Evolutionary conservation across 805 yeast species (phyloP).

Genomic region (Yamadazyma akitaensis): DNA sequence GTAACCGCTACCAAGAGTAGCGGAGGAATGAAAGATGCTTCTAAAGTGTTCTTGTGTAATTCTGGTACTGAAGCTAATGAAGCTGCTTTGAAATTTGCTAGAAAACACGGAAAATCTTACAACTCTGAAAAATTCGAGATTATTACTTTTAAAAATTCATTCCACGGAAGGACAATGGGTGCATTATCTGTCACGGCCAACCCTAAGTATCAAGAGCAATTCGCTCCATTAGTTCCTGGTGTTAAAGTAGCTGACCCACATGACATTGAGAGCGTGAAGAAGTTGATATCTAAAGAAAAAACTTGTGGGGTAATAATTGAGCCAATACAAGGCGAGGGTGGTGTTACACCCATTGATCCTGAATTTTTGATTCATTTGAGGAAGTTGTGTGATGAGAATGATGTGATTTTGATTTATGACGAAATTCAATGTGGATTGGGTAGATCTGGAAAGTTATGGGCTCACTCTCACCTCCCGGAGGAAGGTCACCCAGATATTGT

Average conservation of each 20-base stretch:
- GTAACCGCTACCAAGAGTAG: slow-evolving; percentile 63
- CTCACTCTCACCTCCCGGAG: slow-evolving; percentile 69
- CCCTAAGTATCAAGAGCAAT: slow-evolving; percentile 89
- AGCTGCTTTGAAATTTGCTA: slow-evolving; percentile 60
- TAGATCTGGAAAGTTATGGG: slow-evolving; percentile 91
- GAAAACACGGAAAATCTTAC: slow-evolving; percentile 69
- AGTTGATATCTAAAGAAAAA: slow-evolving; percentile 50
- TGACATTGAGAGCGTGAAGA: slow-evolving; percentile 57
- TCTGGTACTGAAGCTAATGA: slow-evolving; percentile 62
- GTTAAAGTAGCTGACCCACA: slow-evolving; percentile 64
- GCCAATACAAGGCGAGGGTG: slow-evolving; percentile 99
- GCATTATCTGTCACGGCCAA: slow-evolving; percentile 90
- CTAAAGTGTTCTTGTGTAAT: slow-evolving; percentile 63
- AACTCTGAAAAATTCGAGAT: slow-evolving; percentile 62
- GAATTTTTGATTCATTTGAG: slow-evolving; percentile 68
- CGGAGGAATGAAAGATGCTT: slow-evolving; percentile 81
- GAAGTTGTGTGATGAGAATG: slow-evolving; percentile 60
- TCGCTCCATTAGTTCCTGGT: slow-evolving; percentile 89
- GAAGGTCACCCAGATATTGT: slow-evolving; percentile 93
- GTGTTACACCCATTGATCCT: slow-evolving; percentile 64
- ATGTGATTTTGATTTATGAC: slow-evolving; percentile 81
- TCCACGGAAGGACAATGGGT: slow-evolving; percentile 96
- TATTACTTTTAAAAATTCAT: slow-evolving; percentile 82
- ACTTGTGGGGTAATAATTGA: slow-evolving; percentile 93
- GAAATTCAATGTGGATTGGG: slow-evolving; percentile 98